These are phyloP conservation scores for Suillus tomentosus DNA, from an alignment of 768 basidiomycete genomes.

Conservation along the genomic window DNA sequence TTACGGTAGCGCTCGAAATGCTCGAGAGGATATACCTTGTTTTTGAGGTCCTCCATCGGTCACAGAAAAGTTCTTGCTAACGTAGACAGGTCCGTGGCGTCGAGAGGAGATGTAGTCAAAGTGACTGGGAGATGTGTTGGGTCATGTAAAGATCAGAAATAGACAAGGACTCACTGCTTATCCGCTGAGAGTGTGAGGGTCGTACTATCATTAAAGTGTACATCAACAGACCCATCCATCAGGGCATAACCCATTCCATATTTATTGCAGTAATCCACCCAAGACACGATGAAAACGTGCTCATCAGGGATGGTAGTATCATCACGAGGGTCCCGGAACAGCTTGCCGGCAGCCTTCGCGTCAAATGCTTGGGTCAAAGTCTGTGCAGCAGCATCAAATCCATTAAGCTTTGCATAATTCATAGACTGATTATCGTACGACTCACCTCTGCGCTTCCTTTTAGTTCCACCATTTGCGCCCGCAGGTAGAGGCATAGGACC, in stretches of 20 bases:
- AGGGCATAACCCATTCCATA: conserved; percentile 99
- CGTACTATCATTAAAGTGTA: conserved; percentile 96
- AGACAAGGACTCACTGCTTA: conserved; percentile 63
- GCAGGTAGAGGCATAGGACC: conserved; percentile 84
- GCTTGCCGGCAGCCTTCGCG: conserved; percentile 57
- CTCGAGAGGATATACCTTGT: conserved; percentile 89
- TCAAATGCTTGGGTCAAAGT: conserved; percentile 64
- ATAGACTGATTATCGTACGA: conserved; percentile 12
- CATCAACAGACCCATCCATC: conserved; percentile 92
- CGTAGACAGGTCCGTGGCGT: conserved; percentile 63
- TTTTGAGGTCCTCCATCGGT: conserved; percentile 78
- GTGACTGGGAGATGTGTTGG: conserved; percentile 50
- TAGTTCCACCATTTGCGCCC: conserved; percentile 39
- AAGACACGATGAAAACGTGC: conserved; percentile 92
- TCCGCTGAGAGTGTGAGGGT: conserved; percentile 79
- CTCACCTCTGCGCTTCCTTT: conserved; percentile 87
- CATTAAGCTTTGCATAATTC: conserved; percentile 40
- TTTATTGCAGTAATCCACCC: conserved; percentile 99
- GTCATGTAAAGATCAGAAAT: neutral
- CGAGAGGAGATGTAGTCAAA: conserved; percentile 86
- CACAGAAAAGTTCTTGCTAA: conserved; percentile 72
- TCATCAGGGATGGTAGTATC: conserved; percentile 61
- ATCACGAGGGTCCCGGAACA: conserved; percentile 68
- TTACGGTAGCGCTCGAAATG: conserved; percentile 86
- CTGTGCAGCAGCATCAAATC: conserved; percentile 67